Evolutionary conservation across 2,329 filamentous ascomycete genomes (phyloP).

Genomic region (Pleomassaria siparia): DNA sequence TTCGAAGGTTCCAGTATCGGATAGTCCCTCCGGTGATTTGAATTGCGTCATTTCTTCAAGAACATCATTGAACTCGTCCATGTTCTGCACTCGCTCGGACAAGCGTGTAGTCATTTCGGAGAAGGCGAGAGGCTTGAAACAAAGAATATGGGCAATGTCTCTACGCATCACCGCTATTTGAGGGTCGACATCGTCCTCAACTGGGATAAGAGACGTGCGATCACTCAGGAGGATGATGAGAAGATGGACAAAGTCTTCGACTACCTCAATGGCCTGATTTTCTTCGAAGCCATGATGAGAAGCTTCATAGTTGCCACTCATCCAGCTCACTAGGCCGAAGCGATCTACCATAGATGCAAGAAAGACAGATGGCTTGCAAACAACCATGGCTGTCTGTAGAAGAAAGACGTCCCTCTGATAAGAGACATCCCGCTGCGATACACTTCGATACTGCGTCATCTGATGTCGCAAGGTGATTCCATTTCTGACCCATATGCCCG

Average conservation of each 20-base stretch:
- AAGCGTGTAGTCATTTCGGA: constrained; percentile 86
- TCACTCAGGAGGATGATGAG: constrained; percentile 90
- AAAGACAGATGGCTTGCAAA: constrained; percentile 80
- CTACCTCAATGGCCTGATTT: constrained; percentile 82
- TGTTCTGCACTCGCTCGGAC: constrained; percentile 85
- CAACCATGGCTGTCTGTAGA: constrained; percentile 84
- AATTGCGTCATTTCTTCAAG: constrained; percentile 87
- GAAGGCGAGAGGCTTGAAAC: constrained; percentile 94
- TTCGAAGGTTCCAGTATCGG: constrained; percentile 92
- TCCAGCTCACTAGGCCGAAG: constrained; percentile 85
- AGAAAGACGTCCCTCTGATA: constrained; percentile 95
- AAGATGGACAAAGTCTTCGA: constrained; percentile 94
- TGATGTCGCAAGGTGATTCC: constrained; percentile 95
- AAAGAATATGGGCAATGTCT: constrained; percentile 90
- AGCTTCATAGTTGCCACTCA: constrained; percentile 73
- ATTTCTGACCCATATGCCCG: constrained; percentile 97
- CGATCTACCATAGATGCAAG: constrained; percentile 89
- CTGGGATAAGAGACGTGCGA: constrained; percentile 73
- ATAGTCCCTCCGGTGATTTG: constrained; percentile 85
- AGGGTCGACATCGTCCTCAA: constrained; percentile 65
- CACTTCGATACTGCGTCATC: constrained; percentile 88
- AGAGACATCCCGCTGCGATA: constrained; percentile 85
- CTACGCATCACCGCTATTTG: constrained; percentile 74
- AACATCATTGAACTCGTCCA: constrained; percentile 82
- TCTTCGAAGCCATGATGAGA: constrained; percentile 77